These are phyloP conservation scores for Phylloporus sp. DNA, from an alignment of 1,284 basidiomycete species.

Conservation along the genomic window DNA sequence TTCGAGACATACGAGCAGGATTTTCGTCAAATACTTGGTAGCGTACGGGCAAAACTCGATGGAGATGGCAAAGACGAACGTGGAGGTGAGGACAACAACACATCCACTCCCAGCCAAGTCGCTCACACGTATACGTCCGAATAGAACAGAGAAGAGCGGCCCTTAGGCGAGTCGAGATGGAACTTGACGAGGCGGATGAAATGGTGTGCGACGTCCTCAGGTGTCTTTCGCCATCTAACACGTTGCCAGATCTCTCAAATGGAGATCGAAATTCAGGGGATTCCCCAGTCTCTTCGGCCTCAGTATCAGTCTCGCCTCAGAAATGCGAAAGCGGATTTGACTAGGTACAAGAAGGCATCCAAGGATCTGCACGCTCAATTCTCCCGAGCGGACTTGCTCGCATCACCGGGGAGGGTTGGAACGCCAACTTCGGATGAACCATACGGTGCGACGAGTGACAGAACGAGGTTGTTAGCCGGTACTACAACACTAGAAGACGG, in stretches of 20 bases:
- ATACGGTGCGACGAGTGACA: slow-evolving; percentile 68
- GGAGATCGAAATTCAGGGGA: slow-evolving; percentile 98
- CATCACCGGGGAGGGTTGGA: slow-evolving; percentile 46
- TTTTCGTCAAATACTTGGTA: slow-evolving; percentile 73
- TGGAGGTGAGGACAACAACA: slow-evolving; percentile 50
- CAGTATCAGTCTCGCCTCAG: slow-evolving; percentile 78
- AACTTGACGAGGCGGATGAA: slow-evolving; percentile 98
- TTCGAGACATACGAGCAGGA: slow-evolving; percentile 86
- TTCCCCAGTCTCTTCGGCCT: slow-evolving; percentile 82
- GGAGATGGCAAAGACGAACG: slow-evolving; percentile 58
- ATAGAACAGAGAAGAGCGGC: slow-evolving; percentile 85
- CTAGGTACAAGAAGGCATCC: slow-evolving; percentile 78
- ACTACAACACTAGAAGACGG: slow-evolving; percentile 80
- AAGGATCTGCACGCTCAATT: slow-evolving; percentile 64
- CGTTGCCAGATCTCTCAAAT: slow-evolving; percentile 88
- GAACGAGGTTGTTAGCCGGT: slow-evolving; percentile 79
- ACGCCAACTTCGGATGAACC: slow-evolving; percentile 78
- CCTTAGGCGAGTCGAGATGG: slow-evolving; percentile 89
- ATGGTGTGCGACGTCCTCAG: slow-evolving; percentile 60
- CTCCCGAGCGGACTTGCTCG: slow-evolving; percentile 63
- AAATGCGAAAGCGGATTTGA: slow-evolving; percentile 72
- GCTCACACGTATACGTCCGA: slow-evolving; percentile 5
- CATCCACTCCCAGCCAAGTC: neutral
- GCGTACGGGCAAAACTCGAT: slow-evolving; percentile 72
- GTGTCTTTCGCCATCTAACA: slow-evolving; percentile 9